Base-by-base conservation (phyloP, 352 stramenopile genomes). In the Phytophthora fragariae region DNA sequence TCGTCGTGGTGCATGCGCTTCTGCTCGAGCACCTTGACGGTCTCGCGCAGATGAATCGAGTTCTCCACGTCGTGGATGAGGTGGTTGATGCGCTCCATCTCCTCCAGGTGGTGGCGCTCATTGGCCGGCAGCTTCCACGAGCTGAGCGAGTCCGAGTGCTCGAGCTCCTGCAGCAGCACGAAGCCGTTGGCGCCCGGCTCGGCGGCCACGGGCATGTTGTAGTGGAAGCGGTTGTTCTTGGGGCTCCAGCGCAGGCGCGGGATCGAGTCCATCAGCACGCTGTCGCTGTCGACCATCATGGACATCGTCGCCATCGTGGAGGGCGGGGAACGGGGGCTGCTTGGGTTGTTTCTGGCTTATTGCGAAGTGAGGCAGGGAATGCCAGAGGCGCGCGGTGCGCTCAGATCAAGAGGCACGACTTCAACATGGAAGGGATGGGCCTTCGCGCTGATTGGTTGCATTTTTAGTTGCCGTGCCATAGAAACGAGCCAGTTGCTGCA, bases 211-310 rank as follows among this genome's bases (percentile, higher is more conserved):
- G 85, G 87, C 65, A 92, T 72, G 53, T 81, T 91, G 75, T 82
- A 94, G 76, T 92, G 87, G 80, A 94, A 94, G 54, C 87, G 87
- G 73, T 94, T 89, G 79, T 90, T 90, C 50, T 68, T 66, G 31
- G 84, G 73, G 70, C 78, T 90, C 87, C 87, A 94, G 56, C 85
- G 87, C 60, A 94, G 63, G 5, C 87, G 87, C 44, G 87, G 87
- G 73, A 94, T 91, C 60, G 80, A 81, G 54, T 88, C 84, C 74
- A 92, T 50, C 56, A 79, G 21, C 46, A 68, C 46, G 39, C 66
- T 64, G 58, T 87, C 62, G 24, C 74, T 75, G 67, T 86, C 60
- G 29, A 85, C 61, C 57, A 74, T 79, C 62, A 83, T 78, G 55
- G 82, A 77, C 81, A 88, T 86, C 17, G 81, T 83, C 29, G 78